These are phyloP conservation scores for Fusarium buharicum DNA, from an alignment of 2,329 filamentous ascomycete species.

Conservation along the genomic window DNA sequence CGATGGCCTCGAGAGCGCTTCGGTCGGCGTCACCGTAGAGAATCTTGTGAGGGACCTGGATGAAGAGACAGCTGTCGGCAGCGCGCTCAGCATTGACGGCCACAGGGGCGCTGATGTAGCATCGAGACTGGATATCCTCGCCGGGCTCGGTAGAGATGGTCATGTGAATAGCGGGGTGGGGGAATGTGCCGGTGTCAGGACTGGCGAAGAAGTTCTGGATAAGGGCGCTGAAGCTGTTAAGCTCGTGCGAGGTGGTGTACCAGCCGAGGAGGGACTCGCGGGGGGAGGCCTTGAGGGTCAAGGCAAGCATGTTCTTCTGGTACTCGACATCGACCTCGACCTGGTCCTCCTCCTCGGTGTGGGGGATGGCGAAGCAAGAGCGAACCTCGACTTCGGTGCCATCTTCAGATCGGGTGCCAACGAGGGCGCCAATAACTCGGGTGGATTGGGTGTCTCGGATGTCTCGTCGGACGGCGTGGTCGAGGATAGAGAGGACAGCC, in stretches of 20 bases:
- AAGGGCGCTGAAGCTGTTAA: constrained; percentile 97
- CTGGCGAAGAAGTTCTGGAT: constrained; percentile 99
- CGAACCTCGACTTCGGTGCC: constrained; percentile 96
- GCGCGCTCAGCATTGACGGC: constrained; percentile 95
- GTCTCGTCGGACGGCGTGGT: constrained; percentile 93
- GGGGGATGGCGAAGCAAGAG: constrained; percentile 96
- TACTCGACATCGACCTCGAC: constrained; percentile 99
- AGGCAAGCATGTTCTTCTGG: constrained; percentile 97
- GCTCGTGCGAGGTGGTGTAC: constrained; percentile 96
- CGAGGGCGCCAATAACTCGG: constrained; percentile 94
- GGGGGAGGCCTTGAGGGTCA: constrained; percentile 93
- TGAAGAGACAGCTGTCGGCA: constrained; percentile 95
- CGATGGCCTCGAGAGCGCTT: constrained; percentile 80
- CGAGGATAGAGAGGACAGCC: constrained; percentile 81
- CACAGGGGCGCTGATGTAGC: constrained; percentile 95
- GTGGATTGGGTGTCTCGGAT: constrained; percentile 80
- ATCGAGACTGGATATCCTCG: constrained; percentile 86
- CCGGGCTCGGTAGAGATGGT: constrained; percentile 92
- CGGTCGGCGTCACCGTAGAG: constrained; percentile 81
- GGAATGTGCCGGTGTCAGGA: constrained; percentile 96
- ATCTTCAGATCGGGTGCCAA: constrained; percentile 94
- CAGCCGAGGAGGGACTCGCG: constrained; percentile 95
- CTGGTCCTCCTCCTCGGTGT: constrained; percentile 98
- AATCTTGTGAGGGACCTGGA: constrained; percentile 95
- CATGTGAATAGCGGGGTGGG: constrained; percentile 96